Evolutionary conservation across 495 filamentous ascomycete species (phyloP).

Genomic region (Jackrogersella multiformis): DNA sequence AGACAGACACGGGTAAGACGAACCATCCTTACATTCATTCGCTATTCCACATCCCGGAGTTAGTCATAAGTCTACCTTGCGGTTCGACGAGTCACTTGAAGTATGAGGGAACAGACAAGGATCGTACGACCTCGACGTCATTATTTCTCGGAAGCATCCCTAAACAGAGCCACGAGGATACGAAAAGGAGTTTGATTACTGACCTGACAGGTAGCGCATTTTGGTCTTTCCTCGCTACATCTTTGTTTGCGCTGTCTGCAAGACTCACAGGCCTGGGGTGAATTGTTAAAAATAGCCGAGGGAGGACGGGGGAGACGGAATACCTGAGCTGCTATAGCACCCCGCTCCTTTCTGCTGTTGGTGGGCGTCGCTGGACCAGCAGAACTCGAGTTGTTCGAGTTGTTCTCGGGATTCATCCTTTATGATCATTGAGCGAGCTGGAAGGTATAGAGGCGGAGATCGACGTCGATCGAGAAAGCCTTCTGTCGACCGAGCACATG

Average conservation of each 20-base stretch:
- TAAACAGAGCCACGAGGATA: not conserved
- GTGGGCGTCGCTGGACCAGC: slow-evolving; percentile 45
- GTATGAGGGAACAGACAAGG: slow-evolving; percentile 15
- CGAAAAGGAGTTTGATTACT: slow-evolving; percentile 34
- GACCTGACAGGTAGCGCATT: slow-evolving; percentile 68
- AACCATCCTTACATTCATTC: slow-evolving; percentile 42
- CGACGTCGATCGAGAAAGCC: slow-evolving; percentile 36
- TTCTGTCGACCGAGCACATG: slow-evolving; percentile 40
- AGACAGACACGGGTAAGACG: slow-evolving; percentile 19
- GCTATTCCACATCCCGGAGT: slow-evolving; percentile 29
- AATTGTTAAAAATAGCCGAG: slow-evolving; percentile 7
- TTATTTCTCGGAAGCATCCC: slow-evolving; percentile 4
- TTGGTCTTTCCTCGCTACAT: slow-evolving; percentile 87
- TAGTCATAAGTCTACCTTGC: slow-evolving; percentile 40
- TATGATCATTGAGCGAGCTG: slow-evolving; percentile 22
- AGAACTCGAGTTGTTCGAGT: slow-evolving; percentile 40
- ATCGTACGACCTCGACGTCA: slow-evolving; percentile 10
- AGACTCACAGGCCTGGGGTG: slow-evolving; percentile 74
- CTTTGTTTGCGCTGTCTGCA: slow-evolving; percentile 87
- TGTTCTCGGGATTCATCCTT: slow-evolving; percentile 42
- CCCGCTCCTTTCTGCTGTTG: slow-evolving; percentile 55
- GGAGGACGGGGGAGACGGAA: slow-evolving; percentile 18
- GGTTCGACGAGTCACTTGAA: slow-evolving; percentile 20
- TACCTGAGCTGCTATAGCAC: slow-evolving; percentile 60
- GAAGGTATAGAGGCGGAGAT: slow-evolving; percentile 21